Percentiles rank a stretch among this genome's conserved stretches.
Conservation (phyloP, 345 rosid genomes). For the Microthlaspi erraticum region DNA sequence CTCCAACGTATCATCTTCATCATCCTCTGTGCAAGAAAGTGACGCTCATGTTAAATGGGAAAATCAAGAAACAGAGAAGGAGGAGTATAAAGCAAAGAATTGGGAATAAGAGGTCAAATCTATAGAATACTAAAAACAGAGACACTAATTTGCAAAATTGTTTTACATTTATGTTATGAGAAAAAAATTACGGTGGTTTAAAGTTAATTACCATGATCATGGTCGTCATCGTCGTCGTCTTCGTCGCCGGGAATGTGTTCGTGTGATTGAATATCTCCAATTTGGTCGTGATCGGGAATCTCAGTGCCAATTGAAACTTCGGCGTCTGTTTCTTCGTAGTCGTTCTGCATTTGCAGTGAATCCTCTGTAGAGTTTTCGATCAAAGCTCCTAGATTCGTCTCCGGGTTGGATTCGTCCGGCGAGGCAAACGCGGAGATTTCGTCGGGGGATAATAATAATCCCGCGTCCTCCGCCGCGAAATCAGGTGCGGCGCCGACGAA, state of each 20-base stretch:
- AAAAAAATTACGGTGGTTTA: constrained; percentile 5
- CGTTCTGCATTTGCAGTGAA: constrained; percentile 43
- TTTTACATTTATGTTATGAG: too few relatives aligned
- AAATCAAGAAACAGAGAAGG: constrained; percentile 17
- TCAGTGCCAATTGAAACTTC: constrained; percentile 87
- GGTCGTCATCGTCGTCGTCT: background rate
- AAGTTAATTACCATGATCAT: constrained; percentile 30
- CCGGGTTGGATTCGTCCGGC: constrained; percentile 36
- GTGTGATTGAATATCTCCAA: constrained; percentile 53
- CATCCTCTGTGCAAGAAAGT: constrained; percentile 43
- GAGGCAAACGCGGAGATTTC: constrained; percentile 41
- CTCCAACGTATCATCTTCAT: constrained; percentile 50
- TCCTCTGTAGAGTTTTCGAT: constrained; percentile 49
- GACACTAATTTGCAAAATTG: too few relatives aligned
- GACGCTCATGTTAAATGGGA: background rate
- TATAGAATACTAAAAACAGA: background rate
- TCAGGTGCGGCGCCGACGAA: constrained; percentile 55
- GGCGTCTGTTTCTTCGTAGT: constrained; percentile 73
- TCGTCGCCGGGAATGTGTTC: constrained; percentile 38
- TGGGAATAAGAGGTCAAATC: background rate
- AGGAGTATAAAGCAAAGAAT: background rate
- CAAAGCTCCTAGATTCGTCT: constrained; percentile 31
- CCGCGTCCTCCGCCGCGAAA: constrained; percentile 42
- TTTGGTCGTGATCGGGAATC: constrained; percentile 77
- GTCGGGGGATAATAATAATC: constrained; percentile 15